phyloP scores from a whole-genome alignment of 495 filamentous ascomycete species.

The Chaetomium fimeti region DNA sequence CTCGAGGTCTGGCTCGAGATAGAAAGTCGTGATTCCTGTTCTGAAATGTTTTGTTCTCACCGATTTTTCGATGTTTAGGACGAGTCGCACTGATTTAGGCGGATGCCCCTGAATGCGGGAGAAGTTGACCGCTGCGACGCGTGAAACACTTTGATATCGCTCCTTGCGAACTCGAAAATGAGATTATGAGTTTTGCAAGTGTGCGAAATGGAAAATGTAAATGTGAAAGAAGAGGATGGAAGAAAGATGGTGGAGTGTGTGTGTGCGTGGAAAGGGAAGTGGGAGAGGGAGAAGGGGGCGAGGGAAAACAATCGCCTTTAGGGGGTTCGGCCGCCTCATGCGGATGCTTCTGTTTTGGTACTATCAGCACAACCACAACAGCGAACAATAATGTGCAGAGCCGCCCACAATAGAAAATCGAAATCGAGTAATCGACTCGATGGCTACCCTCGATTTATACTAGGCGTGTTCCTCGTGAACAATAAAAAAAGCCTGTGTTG shows the following conservation, averaged over 20 bases:
- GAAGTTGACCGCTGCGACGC: constrained; percentile 6
- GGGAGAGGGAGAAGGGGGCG: background rate
- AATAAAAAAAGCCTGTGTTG: background rate
- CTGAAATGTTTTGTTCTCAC: background rate
- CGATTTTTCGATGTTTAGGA: constrained; percentile 7
- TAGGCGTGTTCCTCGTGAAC: background rate
- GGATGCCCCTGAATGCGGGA: constrained; percentile 3
- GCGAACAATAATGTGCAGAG: constrained; percentile 2
- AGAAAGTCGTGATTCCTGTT: background rate
- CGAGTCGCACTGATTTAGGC: constrained; percentile 6
- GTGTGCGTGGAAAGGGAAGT: background rate
- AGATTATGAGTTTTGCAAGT: background rate
- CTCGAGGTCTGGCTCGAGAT: background rate
- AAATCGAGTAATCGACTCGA: background rate
- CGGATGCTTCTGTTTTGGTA: background rate
- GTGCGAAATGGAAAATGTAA: background rate
- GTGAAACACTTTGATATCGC: background rate
- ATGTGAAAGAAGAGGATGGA: background rate
- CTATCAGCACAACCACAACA: constrained; percentile 15
- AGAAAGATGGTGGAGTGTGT: background rate
- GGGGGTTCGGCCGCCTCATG: background rate
- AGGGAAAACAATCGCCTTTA: constrained; percentile 7
- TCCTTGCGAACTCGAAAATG: background rate
- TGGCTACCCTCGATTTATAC: background rate
- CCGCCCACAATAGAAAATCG: background rate